phyloP scores from a whole-genome alignment of 139 green algal genomes.

The Auxenochlorella pyrenoidosa region DNA sequence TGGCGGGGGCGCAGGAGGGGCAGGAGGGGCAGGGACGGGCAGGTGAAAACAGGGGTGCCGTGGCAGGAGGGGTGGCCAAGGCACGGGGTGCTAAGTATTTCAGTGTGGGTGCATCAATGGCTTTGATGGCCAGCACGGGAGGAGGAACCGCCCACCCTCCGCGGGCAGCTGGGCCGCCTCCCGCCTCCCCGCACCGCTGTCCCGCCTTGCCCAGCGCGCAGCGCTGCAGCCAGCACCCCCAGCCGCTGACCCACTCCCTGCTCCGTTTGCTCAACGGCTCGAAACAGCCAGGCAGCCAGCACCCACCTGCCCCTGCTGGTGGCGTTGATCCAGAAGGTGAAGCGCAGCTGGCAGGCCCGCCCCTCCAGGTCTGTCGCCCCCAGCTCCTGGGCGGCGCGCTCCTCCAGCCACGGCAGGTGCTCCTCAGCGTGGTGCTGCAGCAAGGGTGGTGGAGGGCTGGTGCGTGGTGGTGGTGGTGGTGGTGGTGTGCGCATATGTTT shows the following conservation, averaged over 20 bases:
- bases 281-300: no score
- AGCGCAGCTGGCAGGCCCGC: background rate
- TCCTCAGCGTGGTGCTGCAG: slow-evolving; percentile 3
- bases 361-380: background rate
- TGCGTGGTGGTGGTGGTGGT: background rate
- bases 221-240: background rate
- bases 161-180: no score
- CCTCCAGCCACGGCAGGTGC: background rate
- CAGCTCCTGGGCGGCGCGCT: background rate
- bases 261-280: no score
- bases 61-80: no score
- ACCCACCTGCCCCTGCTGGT: background rate
- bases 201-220: background rate
- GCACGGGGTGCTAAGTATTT: no score
- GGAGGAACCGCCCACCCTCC: no score
- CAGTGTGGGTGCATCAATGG: no score
- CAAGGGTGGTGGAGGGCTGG: background rate
- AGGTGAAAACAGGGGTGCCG: no score
- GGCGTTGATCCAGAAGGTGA: slow-evolving; percentile 16
- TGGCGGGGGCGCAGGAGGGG: background rate
- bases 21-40: no score
- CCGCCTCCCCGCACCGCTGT: background rate
- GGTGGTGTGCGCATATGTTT: background rate
- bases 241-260: no score
- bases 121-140: no score